A percentile compares a stretch with the other conserved stretches of the same genome.
phyloP scores from a whole-genome alignment of 345 rosid species.

The Melaleuca alternifolia region DNA sequence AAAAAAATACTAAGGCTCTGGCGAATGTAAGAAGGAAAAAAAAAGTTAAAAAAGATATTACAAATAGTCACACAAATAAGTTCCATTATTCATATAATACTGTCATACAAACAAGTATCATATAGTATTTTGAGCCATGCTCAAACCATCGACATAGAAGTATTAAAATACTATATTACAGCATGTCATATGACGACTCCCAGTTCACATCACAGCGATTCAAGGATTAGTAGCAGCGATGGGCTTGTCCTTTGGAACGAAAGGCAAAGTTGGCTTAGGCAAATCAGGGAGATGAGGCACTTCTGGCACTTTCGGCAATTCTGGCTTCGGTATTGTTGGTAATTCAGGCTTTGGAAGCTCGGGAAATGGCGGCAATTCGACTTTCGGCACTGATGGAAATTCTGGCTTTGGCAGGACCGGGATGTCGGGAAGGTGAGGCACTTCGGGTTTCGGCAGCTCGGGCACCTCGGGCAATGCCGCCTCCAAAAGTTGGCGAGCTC shows the following conservation, averaged over 20 bases:
- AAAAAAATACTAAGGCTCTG: not conserved
- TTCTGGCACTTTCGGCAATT: not conserved
- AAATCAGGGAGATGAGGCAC: not conserved
- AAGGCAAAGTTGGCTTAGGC: not conserved
- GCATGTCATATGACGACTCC: not conserved
- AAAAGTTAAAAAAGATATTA: not conserved
- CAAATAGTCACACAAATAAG: not conserved
- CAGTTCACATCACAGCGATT: not conserved
- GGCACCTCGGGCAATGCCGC: not conserved
- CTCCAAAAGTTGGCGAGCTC: not conserved
- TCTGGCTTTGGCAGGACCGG: not conserved
- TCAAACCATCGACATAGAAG: not conserved
- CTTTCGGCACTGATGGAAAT: not conserved
- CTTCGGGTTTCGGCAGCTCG: not conserved
- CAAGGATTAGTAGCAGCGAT: not conserved
- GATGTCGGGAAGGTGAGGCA: not conserved
- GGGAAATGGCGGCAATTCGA: not conserved
- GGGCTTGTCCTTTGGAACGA: not conserved
- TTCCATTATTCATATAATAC: not conserved
- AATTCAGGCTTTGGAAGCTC: not conserved
- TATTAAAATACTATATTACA: not conserved
- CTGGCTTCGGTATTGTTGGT: not conserved
- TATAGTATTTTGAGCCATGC: not conserved
- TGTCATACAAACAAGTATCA: not conserved
- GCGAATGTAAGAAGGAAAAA: not conserved